A percentile compares a stretch with the other conserved stretches of the same genome.
phyloP scores from a whole-genome alignment of 441 rosid genomes.

The Populus hybrid region DNA sequence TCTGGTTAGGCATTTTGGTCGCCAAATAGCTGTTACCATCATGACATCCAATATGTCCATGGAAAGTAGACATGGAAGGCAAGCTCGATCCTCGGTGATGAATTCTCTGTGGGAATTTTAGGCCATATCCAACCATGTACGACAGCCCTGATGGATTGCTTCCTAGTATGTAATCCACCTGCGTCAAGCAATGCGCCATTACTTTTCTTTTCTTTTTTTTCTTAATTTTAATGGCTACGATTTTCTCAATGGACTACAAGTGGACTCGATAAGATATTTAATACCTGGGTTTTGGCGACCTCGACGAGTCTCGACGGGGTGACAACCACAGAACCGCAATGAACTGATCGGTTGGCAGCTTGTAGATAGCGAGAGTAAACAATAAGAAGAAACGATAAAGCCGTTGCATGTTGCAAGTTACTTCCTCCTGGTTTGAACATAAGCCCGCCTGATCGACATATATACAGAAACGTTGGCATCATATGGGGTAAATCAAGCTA shows the following conservation, averaged over 20 bases:
- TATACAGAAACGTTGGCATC: background rate
- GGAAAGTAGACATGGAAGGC: slow-evolving; percentile 46
- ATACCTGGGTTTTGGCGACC: slow-evolving; percentile 45
- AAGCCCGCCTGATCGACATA: slow-evolving; percentile 43
- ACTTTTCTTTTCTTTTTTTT: background rate
- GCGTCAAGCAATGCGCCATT: background rate
- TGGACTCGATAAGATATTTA: background rate
- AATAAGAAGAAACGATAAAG: slow-evolving; percentile 59
- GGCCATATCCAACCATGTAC: slow-evolving; percentile 93
- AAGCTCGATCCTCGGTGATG: slow-evolving; percentile 79
- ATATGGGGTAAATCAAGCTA: background rate
- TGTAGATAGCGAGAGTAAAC: slow-evolving; percentile 35
- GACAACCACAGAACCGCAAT: slow-evolving; percentile 16
- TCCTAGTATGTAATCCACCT: slow-evolving; percentile 86
- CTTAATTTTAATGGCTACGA: background rate
- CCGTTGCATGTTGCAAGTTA: slow-evolving; percentile 59
- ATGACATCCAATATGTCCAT: slow-evolving; percentile 40
- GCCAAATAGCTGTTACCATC: slow-evolving; percentile 41
- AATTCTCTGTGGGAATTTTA: slow-evolving; percentile 67
- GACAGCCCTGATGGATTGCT: slow-evolving; percentile 86
- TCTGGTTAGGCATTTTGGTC: slow-evolving; percentile 48
- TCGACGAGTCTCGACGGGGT: slow-evolving; percentile 29
- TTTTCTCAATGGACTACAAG: background rate
- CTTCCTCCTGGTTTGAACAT: slow-evolving; percentile 50
- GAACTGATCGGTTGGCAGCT: background rate